Base-by-base conservation (phyloP, 257 asterid species). In the Apocynum venetum region DNA sequence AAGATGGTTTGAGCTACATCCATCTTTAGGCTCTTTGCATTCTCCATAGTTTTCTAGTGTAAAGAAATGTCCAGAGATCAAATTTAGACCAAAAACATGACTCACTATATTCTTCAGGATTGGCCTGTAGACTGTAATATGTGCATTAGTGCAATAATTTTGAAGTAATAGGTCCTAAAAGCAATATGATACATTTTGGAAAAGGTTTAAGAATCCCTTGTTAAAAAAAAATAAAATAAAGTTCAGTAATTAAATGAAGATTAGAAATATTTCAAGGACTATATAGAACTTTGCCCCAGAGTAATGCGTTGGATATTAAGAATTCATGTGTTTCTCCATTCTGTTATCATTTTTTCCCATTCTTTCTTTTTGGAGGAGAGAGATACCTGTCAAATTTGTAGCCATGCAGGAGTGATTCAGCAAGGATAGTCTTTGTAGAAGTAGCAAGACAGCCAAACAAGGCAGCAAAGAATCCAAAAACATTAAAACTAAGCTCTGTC, bases 381-480 rank as follows among this genome's bases (percentile, higher is more conserved):
- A 13, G 6, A 41, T 82, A 85, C 87, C 90, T 87, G 84, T 85
- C 89, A 76, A 87, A 87, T 49, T 85, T 87, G 82, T 83, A 83
- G 10, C 89, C 90, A 79, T 85, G 90, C 55, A 86, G 83, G 51
- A 86, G 65, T 59, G 90, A 82, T 77, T 86, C 90, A 44, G 90
- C 90, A 65, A 86, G 86, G 52, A 86, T 86, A 55, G 90, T 86
- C 76, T 86, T 86, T 13, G 90, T 86, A 20, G 90, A 84, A 68
- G 90, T 86, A 57, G 90, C 90, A 68, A 86, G 83, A 67, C 90
- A 86, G 20, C 90, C 90, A 71, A 86, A 84, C 79, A 86, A 82
- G 20, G 90, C 90, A 64, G 90, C 90, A 80, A 79, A 86, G 67
- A 86, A 86, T 51, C 87, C 90, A 60, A 80, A 80, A 56, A 74